Conservation (phyloP, 495 filamentous ascomycete species). For the Xylaria bambusicola region DNA sequence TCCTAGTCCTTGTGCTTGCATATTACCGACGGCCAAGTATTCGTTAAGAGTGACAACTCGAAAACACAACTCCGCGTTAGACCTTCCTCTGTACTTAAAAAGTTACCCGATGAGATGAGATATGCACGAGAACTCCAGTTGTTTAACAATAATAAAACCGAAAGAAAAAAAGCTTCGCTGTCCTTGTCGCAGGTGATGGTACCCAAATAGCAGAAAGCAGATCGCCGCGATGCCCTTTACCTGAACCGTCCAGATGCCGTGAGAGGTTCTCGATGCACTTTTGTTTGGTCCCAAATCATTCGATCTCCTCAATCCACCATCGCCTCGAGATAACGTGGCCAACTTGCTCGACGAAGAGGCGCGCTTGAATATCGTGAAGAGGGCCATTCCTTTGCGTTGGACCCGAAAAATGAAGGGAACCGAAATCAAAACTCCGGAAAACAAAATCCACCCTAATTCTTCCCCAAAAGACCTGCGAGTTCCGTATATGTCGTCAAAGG, state of each 20-base stretch:
- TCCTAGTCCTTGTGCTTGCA: not conserved
- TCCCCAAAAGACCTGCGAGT: slow-evolving; percentile 28
- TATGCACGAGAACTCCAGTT: slow-evolving; percentile 19
- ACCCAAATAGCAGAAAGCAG: slow-evolving; percentile 25
- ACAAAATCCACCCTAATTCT: slow-evolving; percentile 27
- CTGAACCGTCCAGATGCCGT: slow-evolving; percentile 26
- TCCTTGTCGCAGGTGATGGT: slow-evolving; percentile 5
- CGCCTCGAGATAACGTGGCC: not conserved
- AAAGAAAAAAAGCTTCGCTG: slow-evolving; percentile 9
- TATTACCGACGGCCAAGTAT: slow-evolving; percentile 13
- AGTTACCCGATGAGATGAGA: slow-evolving; percentile 6
- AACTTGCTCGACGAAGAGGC: too few relatives aligned
- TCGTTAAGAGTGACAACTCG: slow-evolving; percentile 13
- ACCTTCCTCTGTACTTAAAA: slow-evolving; percentile 12
- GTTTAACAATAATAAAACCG: too few relatives aligned
- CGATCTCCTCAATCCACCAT: not conserved
- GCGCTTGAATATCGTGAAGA: slow-evolving; percentile 18
- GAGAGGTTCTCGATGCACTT: slow-evolving; percentile 17
- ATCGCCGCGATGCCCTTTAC: slow-evolving; percentile 26
- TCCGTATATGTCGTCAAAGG: slow-evolving; percentile 36
- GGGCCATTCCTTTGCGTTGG: too few relatives aligned
- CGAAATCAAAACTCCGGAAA: slow-evolving; percentile 31
- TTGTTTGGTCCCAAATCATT: slow-evolving; percentile 5
- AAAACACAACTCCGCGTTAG: slow-evolving; percentile 14
- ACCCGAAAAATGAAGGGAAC: slow-evolving; percentile 21